These are phyloP conservation scores for Stachybotrys elegans DNA, from an alignment of 2,329 filamentous ascomycete genomes.

Conservation along the genomic window DNA sequence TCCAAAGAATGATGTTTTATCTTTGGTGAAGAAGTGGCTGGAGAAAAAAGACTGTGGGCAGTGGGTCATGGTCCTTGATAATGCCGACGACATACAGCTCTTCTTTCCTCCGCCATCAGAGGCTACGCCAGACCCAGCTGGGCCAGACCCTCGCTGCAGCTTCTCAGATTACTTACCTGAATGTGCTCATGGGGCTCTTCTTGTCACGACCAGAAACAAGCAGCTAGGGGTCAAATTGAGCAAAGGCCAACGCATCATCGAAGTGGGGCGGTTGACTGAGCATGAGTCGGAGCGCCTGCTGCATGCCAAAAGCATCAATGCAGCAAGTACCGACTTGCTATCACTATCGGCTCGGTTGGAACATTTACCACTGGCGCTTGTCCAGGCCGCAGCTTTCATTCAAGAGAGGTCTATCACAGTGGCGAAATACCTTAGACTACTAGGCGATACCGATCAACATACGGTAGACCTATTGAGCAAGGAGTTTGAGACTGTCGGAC, in stretches of 20 bases:
- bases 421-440: slow-evolving; percentile 16
- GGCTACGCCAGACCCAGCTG: background rate
- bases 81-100: slow-evolving; percentile 32
- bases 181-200: slow-evolving; percentile 9
- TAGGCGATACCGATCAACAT: slow-evolving; percentile 8
- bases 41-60: slow-evolving; percentile 6
- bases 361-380: slow-evolving; percentile 28
- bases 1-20: background rate
- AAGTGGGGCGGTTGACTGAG: background rate
- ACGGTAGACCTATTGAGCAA: slow-evolving; percentile 19
- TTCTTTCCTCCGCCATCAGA: slow-evolving; percentile 12
- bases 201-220: slow-evolving; percentile 15
- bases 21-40: background rate
- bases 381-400: slow-evolving; percentile 31
- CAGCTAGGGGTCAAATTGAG: slow-evolving; percentile 2
- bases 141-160: no score
- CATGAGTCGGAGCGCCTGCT: background rate
- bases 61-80: slow-evolving; percentile 41
- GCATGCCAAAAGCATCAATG: background rate
- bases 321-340: background rate
- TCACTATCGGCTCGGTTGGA: background rate
- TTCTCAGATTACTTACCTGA: slow-evolving; percentile 27
- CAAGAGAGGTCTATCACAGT: slow-evolving; percentile 17
- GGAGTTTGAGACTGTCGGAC: slow-evolving; percentile 22
- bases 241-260: background rate